A percentile compares a stretch with the other conserved stretches of the same genome.
These are phyloP conservation scores for Naganishia antarctica DNA, from an alignment of 768 basidiomycete genomes.

Conservation along the genomic window DNA sequence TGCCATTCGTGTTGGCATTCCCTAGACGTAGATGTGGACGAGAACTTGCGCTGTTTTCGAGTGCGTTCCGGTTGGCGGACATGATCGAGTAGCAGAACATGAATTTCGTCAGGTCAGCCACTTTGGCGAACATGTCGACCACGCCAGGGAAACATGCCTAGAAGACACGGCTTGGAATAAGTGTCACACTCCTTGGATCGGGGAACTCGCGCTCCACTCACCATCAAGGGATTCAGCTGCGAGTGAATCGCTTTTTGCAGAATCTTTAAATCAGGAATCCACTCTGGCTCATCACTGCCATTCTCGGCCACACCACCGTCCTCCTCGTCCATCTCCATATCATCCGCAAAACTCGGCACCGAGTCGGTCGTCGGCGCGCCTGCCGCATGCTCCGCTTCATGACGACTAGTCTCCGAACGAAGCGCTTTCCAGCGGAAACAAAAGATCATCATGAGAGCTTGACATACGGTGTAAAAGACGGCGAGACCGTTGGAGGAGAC, in stretches of 20 bases:
- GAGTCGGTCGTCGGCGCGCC: not conserved
- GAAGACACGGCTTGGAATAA: not conserved
- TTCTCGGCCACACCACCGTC: constrained; percentile 34
- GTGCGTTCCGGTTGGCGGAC: constrained; percentile 65
- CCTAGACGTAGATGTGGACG: constrained; percentile 16
- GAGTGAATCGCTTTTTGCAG: constrained; percentile 75
- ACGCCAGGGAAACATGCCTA: constrained; percentile 87
- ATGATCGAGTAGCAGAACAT: constrained; percentile 91
- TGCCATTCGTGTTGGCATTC: not conserved
- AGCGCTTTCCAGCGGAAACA: constrained; percentile 96
- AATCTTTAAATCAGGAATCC: constrained; percentile 76
- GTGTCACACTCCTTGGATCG: not conserved
- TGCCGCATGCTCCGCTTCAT: constrained; percentile 55
- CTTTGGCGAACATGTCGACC: constrained; percentile 85
- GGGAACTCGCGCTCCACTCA: constrained; percentile 43
- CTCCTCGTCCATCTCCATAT: constrained; percentile 36
- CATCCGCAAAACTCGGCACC: constrained; percentile 32
- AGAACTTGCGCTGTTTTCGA: constrained; percentile 32
- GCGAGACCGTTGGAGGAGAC: constrained; percentile 55
- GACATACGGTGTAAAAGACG: constrained; percentile 86
- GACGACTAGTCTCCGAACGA: constrained; percentile 51
- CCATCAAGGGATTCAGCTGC: constrained; percentile 83
- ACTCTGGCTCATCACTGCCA: constrained; percentile 54
- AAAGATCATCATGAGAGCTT: constrained; percentile 91
- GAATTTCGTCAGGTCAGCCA: constrained; percentile 84